Conservation (phyloP, 169 alveolate genomes). For the Plasmodium yoelii region DNA sequence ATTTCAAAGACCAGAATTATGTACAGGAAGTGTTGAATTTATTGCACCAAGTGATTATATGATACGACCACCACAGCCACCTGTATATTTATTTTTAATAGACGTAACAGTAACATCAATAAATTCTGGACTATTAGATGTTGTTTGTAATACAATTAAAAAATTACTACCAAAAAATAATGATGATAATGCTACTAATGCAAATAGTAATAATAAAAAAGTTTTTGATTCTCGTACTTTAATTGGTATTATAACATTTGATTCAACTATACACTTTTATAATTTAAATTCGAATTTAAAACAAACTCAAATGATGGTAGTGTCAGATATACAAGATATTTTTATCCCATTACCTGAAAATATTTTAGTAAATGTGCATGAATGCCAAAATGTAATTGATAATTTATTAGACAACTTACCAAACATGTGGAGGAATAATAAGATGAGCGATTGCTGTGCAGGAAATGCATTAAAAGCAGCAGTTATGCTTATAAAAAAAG, state of each 20-base stretch:
- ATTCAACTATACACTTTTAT: constrained; percentile 95
- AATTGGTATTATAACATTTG: constrained; percentile 96
- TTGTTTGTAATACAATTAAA: constrained; percentile 91
- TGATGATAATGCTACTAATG: constrained; percentile 36
- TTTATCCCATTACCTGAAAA: constrained; percentile 95
- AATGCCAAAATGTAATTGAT: constrained; percentile 81
- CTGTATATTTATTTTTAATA: constrained; percentile 92
- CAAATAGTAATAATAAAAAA: constrained; percentile 34
- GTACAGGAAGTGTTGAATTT: constrained; percentile 95
- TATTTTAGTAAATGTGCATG: constrained; percentile 89
- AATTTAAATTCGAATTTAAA: constrained; percentile 86
- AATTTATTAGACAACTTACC: constrained; percentile 90
- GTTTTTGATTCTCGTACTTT: constrained; percentile 89
- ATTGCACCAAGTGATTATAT: constrained; percentile 97
- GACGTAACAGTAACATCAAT: constrained; percentile 94
- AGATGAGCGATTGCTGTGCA: constrained; percentile 88
- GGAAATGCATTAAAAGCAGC: constrained; percentile 94
- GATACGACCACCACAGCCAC: constrained; percentile 97
- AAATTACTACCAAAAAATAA: constrained; percentile 71
- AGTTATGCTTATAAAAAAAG: constrained; percentile 91
- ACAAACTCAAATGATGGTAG: constrained; percentile 93
- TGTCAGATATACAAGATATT: constrained; percentile 93
- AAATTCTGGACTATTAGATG: constrained; percentile 92
- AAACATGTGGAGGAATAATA: constrained; percentile 88
- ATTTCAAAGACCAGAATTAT: constrained; percentile 92